Conservation (phyloP, 2,329 filamentous ascomycete species). For the Xylariaceae sp. region DNA sequence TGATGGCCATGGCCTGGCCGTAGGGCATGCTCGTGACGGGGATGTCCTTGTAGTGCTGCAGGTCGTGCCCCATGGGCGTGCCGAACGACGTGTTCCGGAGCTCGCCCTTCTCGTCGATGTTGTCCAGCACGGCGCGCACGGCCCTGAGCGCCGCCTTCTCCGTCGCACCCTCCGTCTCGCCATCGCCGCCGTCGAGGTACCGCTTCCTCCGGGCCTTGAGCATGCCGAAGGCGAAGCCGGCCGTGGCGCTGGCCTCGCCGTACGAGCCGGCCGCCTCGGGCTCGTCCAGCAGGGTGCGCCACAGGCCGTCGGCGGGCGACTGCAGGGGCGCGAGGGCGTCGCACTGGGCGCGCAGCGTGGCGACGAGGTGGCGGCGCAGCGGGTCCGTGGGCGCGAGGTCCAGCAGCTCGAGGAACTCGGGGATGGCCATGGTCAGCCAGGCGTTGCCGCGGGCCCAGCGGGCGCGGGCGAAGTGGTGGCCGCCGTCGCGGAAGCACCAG, state of each 20-base stretch:
- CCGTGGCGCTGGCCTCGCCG: conserved; percentile 68
- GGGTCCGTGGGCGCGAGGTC: conserved; percentile 56
- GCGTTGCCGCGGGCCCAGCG: conserved; percentile 56
- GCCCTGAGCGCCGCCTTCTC: conserved; percentile 61
- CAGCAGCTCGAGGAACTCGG: conserved; percentile 70
- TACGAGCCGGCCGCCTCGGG: conserved; percentile 62
- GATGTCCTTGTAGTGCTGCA: conserved; percentile 74
- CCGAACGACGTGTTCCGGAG: conserved; percentile 69
- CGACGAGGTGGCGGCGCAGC: conserved; percentile 49
- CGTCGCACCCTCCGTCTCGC: too few species aligned
- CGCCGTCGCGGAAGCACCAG: conserved; percentile 67
- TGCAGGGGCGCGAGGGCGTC: conserved; percentile 57
- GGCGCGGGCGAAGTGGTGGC: conserved; percentile 53
- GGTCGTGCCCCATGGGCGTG: conserved; percentile 64
- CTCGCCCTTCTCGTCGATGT: conserved; percentile 61
- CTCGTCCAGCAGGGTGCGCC: conserved; percentile 68
- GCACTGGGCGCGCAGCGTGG: conserved; percentile 62
- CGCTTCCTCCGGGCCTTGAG: conserved; percentile 64
- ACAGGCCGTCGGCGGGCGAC: conserved; percentile 54
- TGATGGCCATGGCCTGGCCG: conserved; percentile 78
- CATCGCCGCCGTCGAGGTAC: conserved; percentile 57
- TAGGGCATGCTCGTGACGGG: conserved; percentile 75
- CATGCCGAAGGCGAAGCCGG: conserved; percentile 74
- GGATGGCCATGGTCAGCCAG: conserved; percentile 79
- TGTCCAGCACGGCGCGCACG: conserved; percentile 57